Base-by-base conservation (phyloP, 139 green algal species). In the Medakamo hakoo region DNA sequence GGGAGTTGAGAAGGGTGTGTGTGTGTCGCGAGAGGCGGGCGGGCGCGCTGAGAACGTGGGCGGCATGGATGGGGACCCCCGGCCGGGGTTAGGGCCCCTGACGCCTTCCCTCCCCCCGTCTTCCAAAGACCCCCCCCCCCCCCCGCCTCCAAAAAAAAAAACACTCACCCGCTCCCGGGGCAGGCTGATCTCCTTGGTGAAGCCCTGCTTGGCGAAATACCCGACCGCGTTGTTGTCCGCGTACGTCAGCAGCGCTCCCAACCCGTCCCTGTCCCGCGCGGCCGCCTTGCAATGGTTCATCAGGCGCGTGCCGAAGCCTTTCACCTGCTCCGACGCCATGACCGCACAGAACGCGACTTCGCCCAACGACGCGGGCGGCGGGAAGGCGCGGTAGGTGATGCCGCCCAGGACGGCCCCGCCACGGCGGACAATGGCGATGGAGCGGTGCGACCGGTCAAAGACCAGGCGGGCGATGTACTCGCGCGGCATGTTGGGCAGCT, bases 321-420 rank as follows among this genome's bases (percentile, higher is more conserved):
- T 85, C 27, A 97, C 82, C 73, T 96, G 88, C 76, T 97, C 85
- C 25, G 73, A 86, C 18, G 84, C 82, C 21, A 82, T 86, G n/a
- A 99, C 82, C 27, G 92, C 92, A 63, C 91, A 98, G 68, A 99
- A 99, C 2, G 91, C 92, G 62, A 99, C 98, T 80, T 99, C 92
- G 0, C 78, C 91, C 65, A 99, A 87, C 22, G 67, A 61, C 68
- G 85, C 73, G 28, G 27, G 71, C 2, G 59, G 28, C 31, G 78
- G 74, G 63, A 95, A 96, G n/a, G 83, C 73, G 24, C 89, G 68
- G 71, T 96, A 98, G 1, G 92, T 97, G 78, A 97, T 95, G 55
- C 92, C 92, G 1, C 90, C 92, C 0, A 97, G 78, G 1, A 95
- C 84, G 1, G 69, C 70, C 25, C 65, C 52, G 26, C 49, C 49